Conservation (phyloP, 495 filamentous ascomycete species). For the Chaetomium fimeti region DNA sequence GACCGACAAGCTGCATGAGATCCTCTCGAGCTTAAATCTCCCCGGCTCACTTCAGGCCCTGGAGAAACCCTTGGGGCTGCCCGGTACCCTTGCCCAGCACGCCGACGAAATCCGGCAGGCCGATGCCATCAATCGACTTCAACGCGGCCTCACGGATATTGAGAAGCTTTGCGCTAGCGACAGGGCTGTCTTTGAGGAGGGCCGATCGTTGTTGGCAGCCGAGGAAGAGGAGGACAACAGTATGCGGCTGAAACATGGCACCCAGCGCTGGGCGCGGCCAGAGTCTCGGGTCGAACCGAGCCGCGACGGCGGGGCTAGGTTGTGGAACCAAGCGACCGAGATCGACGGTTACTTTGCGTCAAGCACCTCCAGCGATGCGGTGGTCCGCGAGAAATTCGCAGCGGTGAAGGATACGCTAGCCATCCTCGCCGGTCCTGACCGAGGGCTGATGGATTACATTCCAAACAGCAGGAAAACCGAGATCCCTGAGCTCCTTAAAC, state of each 20-base stretch:
- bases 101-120: conserved; percentile 95
- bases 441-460: conserved; percentile 81
- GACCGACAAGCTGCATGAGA: conserved; percentile 75
- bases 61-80: conserved; percentile 92
- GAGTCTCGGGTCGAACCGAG: conserved; percentile 54
- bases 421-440: conserved; percentile 73
- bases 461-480: conserved; percentile 76
- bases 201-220: conserved; percentile 66
- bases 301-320: conserved; percentile 64
- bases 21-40: conserved; percentile 79
- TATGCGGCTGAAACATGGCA: conserved; percentile 77
- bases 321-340: conserved; percentile 72
- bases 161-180: conserved; percentile 80
- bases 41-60: conserved; percentile 92
- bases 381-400: conserved; percentile 75
- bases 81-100: conserved; percentile 77
- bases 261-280: conserved; percentile 76
- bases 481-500: conserved; percentile 76
- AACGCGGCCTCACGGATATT: conserved; percentile 78
- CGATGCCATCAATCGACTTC: conserved; percentile 72
- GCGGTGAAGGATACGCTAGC: conserved; percentile 71
- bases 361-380: conserved; percentile 75
- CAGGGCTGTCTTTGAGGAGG: conserved; percentile 73
- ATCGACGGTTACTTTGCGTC: conserved; percentile 86
- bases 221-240: conserved; percentile 82